phyloP scores from a whole-genome alignment of 2,329 filamentous ascomycete genomes.

The Trichophyton simii region DNA sequence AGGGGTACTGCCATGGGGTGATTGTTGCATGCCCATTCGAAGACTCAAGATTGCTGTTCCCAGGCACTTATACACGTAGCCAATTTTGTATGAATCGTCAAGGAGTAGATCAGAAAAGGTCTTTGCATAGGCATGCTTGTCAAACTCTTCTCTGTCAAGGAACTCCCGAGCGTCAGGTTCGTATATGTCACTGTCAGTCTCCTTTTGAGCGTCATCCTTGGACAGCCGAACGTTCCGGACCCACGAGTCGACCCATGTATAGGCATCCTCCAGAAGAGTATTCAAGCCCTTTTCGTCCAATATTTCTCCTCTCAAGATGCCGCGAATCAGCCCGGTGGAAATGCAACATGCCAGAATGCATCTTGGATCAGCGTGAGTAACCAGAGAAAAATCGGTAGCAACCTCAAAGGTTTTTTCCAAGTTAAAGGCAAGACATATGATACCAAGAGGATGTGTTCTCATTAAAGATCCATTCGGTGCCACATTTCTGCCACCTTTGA shows the following conservation, averaged over 20 bases:
- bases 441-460: constrained; percentile 41
- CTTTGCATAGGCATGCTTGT: constrained; percentile 28
- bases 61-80: constrained; percentile 44
- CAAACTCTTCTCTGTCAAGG: constrained; percentile 34
- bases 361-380: constrained; percentile 42
- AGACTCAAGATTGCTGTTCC: constrained; percentile 37
- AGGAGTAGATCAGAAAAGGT: constrained; percentile 32
- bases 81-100: constrained; percentile 37
- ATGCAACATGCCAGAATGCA: constrained; percentile 41
- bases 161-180: constrained; percentile 5
- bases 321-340: constrained; percentile 36
- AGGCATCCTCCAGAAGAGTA: constrained; percentile 28
- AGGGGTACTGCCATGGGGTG: constrained; percentile 5
- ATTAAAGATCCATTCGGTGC: constrained; percentile 44
- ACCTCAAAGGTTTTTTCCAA: constrained; percentile 35
- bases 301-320: constrained; percentile 37
- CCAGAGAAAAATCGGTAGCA: constrained; percentile 32
- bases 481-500: constrained; percentile 25
- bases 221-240: constrained; percentile 19
- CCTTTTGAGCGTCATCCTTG: constrained; percentile 1
- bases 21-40: constrained; percentile 32
- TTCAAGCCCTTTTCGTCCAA: constrained; percentile 31
- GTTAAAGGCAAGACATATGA: constrained; percentile 34
- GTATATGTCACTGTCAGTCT: constrained; percentile 10
- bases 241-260: constrained; percentile 29